A percentile compares a stretch with the other conserved stretches of the same genome.
These are phyloP conservation scores for Dipteronia dyeriana DNA, from an alignment of 345 rosid genomes.

Conservation along the genomic window DNA sequence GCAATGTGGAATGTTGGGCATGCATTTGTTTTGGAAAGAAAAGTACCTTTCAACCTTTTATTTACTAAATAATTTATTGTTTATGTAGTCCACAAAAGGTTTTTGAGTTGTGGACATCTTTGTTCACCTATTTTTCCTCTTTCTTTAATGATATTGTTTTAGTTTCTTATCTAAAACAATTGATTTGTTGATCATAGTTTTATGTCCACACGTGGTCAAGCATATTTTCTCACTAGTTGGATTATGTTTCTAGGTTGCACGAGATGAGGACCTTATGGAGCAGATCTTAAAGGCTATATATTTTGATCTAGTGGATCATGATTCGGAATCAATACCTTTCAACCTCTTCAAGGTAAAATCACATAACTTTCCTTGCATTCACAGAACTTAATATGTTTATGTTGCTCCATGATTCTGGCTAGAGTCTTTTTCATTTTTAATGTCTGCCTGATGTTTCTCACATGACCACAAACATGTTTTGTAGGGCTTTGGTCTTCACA, in stretches of 20 bases:
- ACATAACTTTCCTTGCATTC: neutral
- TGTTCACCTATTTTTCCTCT: too few species aligned
- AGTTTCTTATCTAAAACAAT: too few species aligned
- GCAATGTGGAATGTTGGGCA: too few species aligned
- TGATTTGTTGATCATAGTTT: neutral
- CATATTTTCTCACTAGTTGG: conserved; percentile 1
- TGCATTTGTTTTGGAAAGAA: too few species aligned
- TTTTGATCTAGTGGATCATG: conserved; percentile 97
- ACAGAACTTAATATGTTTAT: neutral
- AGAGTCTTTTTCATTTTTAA: neutral
- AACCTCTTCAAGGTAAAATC: conserved; percentile 73
- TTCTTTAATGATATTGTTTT: too few species aligned
- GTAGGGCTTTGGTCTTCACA: neutral
- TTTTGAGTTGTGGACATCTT: too few species aligned
- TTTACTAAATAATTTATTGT: too few species aligned
- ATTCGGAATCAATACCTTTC: conserved; percentile 85
- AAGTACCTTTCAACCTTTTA: too few species aligned
- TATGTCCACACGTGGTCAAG: neutral
- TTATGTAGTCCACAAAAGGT: too few species aligned
- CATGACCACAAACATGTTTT: neutral
- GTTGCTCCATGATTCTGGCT: neutral
- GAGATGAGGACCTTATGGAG: conserved; percentile 77
- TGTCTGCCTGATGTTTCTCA: neutral
- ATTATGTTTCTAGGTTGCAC: conserved; percentile 65
- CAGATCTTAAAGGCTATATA: conserved; percentile 90